These are phyloP conservation scores for Stagonosporopsis vannaccii DNA, from an alignment of 2,329 filamentous ascomycete genomes.

Conservation along the genomic window DNA sequence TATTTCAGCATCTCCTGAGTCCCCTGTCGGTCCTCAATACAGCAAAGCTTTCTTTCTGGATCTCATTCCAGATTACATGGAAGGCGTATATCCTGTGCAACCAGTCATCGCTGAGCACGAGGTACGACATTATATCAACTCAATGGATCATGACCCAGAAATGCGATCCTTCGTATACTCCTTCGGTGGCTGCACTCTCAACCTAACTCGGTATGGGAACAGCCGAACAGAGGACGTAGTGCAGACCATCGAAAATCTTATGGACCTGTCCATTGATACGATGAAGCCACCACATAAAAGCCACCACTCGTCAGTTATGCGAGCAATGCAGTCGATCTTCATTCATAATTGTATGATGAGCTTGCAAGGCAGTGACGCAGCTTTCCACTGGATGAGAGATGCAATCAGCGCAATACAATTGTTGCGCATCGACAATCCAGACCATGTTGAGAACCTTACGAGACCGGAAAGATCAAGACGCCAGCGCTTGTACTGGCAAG, in stretches of 20 bases:
- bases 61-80: slow-evolving; percentile 55
- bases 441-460: slow-evolving; percentile 41
- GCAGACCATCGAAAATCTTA: slow-evolving; percentile 43
- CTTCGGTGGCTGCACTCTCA: slow-evolving; percentile 56
- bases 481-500: slow-evolving; percentile 64
- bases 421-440: slow-evolving; percentile 52
- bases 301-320: slow-evolving; percentile 54
- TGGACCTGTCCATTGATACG: slow-evolving; percentile 47
- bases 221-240: slow-evolving; percentile 42
- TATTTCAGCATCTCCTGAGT: slow-evolving; percentile 24
- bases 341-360: slow-evolving; percentile 62
- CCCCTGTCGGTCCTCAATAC: slow-evolving; percentile 29
- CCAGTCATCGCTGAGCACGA: slow-evolving; percentile 56
- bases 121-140: slow-evolving; percentile 43
- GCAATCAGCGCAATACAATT: slow-evolving; percentile 52
- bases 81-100: slow-evolving; percentile 57
- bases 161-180: slow-evolving; percentile 54
- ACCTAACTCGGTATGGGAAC: slow-evolving; percentile 49
- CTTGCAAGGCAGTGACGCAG: slow-evolving; percentile 57
- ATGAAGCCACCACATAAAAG: slow-evolving; percentile 50
- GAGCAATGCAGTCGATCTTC: slow-evolving; percentile 61
- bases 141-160: slow-evolving; percentile 51
- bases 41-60: slow-evolving; percentile 49
- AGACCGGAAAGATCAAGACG: slow-evolving; percentile 51
- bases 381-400: slow-evolving; percentile 61